Evolutionary conservation across 306 rosid genomes (phyloP), one percentile per base, ranked within the genome.

Genomic region (Rosa multiflora): DNA sequence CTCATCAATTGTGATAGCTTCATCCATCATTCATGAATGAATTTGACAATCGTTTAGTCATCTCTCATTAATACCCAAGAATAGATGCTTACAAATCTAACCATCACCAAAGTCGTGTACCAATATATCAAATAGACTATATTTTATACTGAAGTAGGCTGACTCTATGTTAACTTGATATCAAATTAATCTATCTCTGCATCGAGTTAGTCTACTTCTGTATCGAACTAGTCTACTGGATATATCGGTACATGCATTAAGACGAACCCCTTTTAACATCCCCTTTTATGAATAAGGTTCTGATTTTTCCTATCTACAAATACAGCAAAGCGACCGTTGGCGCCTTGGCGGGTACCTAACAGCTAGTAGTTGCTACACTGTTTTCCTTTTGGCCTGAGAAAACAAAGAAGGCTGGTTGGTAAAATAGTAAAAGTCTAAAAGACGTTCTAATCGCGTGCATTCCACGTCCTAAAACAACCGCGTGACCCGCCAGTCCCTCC

Each of bases 401-500:
- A 26, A 26, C 37, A 71, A 71, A 12, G 20, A 8, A 3, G 17
- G 49, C 2, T 9, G 12, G 44, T 77, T 53, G 75, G 62, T 48
- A 64, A 44, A 21, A 32, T 12, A 64, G 37, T 10, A 13, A 37
- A 26, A 26, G 29, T 26, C 29, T 26, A 26, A 26, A 26, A 26
- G 29, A 26, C 12, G 23, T 37, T 6, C 5, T 40, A 9, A 14
- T 8, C 69, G 29, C 83, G 80, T 63, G 76, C 15, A 8, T 0
- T 6, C 0, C 12, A 83, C 81, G 76, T 43, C 8, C 40, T 68
- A 48, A 52, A 10, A 35, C 9, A 79, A 39, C 42, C 71, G 82
- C 84, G 88, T 80, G 53, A 82, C 35, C 13, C 13, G 37, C 46
- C 71, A n/a, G 40, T 61, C 18, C 11, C 5, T 12, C 52, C 76